phyloP scores from a whole-genome alignment of 192 early-diverging fungal species.

The Endogone sp. region DNA sequence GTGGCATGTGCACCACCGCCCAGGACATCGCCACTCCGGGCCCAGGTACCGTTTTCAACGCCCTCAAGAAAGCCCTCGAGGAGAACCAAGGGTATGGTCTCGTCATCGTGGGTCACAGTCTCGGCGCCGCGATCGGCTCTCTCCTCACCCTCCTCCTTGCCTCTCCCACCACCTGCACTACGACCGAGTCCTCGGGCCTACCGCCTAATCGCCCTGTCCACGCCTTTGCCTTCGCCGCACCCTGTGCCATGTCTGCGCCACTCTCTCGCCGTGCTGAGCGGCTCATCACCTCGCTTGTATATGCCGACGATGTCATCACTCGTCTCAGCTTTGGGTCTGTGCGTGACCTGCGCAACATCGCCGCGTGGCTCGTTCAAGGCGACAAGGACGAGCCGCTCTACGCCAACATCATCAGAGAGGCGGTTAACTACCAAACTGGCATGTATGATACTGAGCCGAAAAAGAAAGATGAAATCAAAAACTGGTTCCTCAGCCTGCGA shows the following conservation, averaged over 20 bases:
- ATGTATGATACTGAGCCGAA: not conserved
- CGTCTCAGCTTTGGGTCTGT: slow-evolving; percentile 32
- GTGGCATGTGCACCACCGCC: slow-evolving; percentile 40
- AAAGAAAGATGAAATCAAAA: not conserved
- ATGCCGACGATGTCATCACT: slow-evolving; percentile 31
- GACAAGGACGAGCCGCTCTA: slow-evolving; percentile 9
- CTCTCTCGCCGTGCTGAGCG: slow-evolving; percentile 31
- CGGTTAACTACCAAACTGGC: slow-evolving; percentile 13
- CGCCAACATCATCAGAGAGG: slow-evolving; percentile 14
- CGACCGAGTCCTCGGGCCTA: slow-evolving; percentile 27
- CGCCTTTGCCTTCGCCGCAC: slow-evolving; percentile 39
- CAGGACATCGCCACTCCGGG: slow-evolving; percentile 34
- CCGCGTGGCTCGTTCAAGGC: slow-evolving; percentile 2
- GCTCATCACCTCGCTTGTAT: slow-evolving; percentile 35
- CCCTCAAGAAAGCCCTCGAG: slow-evolving; percentile 35
- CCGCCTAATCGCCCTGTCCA: slow-evolving; percentile 40
- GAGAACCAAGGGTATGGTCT: slow-evolving; percentile 37
- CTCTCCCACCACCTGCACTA: slow-evolving; percentile 34
- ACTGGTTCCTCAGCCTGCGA: slow-evolving; percentile 9
- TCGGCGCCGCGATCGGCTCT: slow-evolving; percentile 49
- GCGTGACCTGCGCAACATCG: slow-evolving; percentile 15
- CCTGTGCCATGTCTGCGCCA: slow-evolving; percentile 38
- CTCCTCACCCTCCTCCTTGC: slow-evolving; percentile 39
- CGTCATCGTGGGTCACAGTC: slow-evolving; percentile 41
- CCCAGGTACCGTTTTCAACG: slow-evolving; percentile 33